Evolutionary conservation across 352 stramenopile species (phyloP), one percentile per base, ranked within the genome.

Genomic region (Phytophthora citricola): DNA sequence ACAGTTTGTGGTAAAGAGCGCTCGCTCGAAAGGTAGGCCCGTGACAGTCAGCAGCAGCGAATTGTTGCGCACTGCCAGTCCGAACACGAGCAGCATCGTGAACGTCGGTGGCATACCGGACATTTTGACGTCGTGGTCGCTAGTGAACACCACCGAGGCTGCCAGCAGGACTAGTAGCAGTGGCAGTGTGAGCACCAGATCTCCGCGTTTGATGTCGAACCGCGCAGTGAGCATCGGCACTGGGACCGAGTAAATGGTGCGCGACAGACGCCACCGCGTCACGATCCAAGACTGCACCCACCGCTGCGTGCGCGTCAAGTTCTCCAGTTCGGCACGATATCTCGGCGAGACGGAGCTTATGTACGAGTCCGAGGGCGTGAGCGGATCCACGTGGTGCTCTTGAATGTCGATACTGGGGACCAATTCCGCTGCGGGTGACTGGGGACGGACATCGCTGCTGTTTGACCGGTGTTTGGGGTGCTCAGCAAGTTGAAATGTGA

Each of bases 1-100:
- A 79, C 5, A 83, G 36, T 31, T 82, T 83, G 66, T 85, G 79
- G 54, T 85, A 85, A 81, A 67, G 0, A 87, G 48, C 20, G 71
- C 62, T 8, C 78, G 63, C 45, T 87, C 78, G 32, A 82, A 87
- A 1, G 79, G 67, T n/a, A 87, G 58, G 0, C 75, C 76, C 4
- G 71, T 78, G 38, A 14, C 4, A 20, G 12, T 38, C 46, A 81
- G 49, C 26, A 87, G 59, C 41, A 81, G 40, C 10, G 70, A 51
- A 46, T 87, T 87, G 70, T 87, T 83, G 46, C 78, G 63, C 4
- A 87, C 61, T 4, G 75, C 62, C 7, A 87, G 58, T 15, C 69
- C 65, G 45, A 87, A 82, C 4, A 76, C 62, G 3, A 80, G 12
- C 3, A 76, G 24, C 51, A 87, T 39, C 4, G 60, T 48, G 17